phyloP scores from a whole-genome alignment of 768 basidiomycete species.

The Pholiota molesta region DNA sequence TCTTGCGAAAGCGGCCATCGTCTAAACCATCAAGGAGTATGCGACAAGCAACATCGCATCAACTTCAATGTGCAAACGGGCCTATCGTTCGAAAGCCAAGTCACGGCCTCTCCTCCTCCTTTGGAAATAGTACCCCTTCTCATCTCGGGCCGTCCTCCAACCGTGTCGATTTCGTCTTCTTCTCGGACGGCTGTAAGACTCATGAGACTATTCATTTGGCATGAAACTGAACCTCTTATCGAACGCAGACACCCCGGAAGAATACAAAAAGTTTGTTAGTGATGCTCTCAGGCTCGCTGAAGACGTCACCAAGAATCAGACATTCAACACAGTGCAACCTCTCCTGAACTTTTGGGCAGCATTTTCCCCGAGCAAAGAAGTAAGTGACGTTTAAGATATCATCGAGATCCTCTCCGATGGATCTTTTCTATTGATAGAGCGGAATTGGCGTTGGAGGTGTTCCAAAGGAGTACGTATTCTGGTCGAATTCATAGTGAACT shows the following conservation, averaged over 20 bases:
- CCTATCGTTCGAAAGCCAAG: neutral
- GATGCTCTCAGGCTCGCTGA: constrained; percentile 69
- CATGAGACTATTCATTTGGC: neutral
- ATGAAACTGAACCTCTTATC: neutral
- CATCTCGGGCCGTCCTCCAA: constrained; percentile 65
- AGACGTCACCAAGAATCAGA: constrained; percentile 74
- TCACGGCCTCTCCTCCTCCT: constrained; percentile 36
- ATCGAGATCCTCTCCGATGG: neutral
- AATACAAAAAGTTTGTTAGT: constrained; percentile 63
- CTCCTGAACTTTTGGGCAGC: constrained; percentile 84
- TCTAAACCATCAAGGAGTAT: neutral
- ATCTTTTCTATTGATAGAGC: constrained; percentile 43
- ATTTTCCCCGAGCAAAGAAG: constrained; percentile 76
- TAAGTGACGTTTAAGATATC: constrained; percentile 23
- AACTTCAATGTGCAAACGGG: neutral
- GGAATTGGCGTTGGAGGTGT: constrained; percentile 70
- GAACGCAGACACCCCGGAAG: constrained; percentile 52
- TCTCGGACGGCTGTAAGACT: constrained; percentile 73
- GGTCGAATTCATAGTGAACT: neutral
- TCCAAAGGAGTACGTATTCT: constrained; percentile 61
- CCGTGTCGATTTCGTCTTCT: constrained; percentile 76
- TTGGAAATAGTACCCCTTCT: constrained; percentile 61
- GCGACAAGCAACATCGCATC: neutral
- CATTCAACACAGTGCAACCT: constrained; percentile 75
- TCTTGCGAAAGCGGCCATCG: neutral